phyloP scores from a whole-genome alignment of 352 stramenopile genomes.

The Peronospora destructor region DNA sequence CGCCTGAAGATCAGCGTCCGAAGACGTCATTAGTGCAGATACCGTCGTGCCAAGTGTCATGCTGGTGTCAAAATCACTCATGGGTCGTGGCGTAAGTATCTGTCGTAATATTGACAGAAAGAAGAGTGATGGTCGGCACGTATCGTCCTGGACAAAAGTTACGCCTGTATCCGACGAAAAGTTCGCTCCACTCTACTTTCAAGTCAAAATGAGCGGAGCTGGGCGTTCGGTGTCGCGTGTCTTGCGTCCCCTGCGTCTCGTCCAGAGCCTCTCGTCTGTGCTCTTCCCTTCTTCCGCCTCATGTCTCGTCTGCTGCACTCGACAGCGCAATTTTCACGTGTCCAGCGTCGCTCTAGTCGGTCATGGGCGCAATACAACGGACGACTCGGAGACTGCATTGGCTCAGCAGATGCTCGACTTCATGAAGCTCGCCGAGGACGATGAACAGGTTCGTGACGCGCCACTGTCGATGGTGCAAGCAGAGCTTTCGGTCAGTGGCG shows the following conservation, averaged over 20 bases:
- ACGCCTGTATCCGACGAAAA: no score
- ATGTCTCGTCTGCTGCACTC: neutral
- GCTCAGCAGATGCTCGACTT: constrained; percentile 71
- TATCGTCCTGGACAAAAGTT: no score
- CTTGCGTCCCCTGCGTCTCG: constrained; percentile 6
- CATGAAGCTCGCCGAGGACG: constrained; percentile 38
- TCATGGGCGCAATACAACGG: constrained; percentile 9
- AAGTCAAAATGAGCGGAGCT: neutral
- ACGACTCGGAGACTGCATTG: constrained; percentile 48
- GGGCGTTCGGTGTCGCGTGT: constrained; percentile 2
- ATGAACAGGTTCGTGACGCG: constrained; percentile 4
- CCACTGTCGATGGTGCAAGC: constrained; percentile 12
- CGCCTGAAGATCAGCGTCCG: constrained; percentile 9
- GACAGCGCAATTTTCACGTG: constrained; percentile 7
- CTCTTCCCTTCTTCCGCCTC: neutral
- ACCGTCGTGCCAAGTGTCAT: constrained; percentile 4
- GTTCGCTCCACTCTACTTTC: no score
- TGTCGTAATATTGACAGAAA: neutral
- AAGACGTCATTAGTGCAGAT: constrained; percentile 2
- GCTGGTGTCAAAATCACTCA: neutral
- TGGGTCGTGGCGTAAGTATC: neutral
- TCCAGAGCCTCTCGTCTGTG: neutral
- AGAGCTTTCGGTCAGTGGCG: constrained; percentile 41
- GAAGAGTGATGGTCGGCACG: no score
- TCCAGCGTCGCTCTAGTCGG: constrained; percentile 3